phyloP scores from a whole-genome alignment of 768 basidiomycete species.

The Auricularia cornea region DNA sequence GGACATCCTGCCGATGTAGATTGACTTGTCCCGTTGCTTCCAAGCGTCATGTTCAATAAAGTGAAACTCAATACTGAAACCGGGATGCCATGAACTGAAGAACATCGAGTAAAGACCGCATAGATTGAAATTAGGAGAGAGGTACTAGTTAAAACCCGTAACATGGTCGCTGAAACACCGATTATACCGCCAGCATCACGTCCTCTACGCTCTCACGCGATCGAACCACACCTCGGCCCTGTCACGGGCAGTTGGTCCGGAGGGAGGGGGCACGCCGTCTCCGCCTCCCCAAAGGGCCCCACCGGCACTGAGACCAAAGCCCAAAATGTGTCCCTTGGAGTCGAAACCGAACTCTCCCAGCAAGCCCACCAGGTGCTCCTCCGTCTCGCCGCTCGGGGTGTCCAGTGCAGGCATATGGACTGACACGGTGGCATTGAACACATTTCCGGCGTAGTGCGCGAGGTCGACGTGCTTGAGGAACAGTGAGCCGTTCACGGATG shows the following conservation, averaged over 20 bases:
- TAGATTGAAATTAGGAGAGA: too few species aligned
- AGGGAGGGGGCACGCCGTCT: neutral
- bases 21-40: too few species aligned
- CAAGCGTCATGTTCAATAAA: too few species aligned
- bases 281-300: neutral
- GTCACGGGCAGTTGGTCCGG: neutral
- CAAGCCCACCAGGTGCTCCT: neutral
- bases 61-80: too few species aligned
- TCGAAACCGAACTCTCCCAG: neutral
- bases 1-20: too few species aligned
- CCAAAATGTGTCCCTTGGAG: neutral
- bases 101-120: too few species aligned
- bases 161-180: too few species aligned
- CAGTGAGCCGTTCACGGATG: neutral
- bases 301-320: neutral
- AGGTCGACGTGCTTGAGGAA: neutral
- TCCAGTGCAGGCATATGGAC: neutral
- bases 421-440: neutral
- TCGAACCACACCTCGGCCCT: neutral
- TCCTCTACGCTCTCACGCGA: too few species aligned
- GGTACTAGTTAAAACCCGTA: too few species aligned
- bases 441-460: neutral
- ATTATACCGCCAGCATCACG: too few species aligned
- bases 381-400: neutral
- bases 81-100: too few species aligned